Percentiles rank a stretch among this genome's conserved stretches.
These are phyloP conservation scores for Sugiyamaella grinbergsii DNA, from an alignment of 1,139 yeast genomes.

Conservation along the genomic window DNA sequence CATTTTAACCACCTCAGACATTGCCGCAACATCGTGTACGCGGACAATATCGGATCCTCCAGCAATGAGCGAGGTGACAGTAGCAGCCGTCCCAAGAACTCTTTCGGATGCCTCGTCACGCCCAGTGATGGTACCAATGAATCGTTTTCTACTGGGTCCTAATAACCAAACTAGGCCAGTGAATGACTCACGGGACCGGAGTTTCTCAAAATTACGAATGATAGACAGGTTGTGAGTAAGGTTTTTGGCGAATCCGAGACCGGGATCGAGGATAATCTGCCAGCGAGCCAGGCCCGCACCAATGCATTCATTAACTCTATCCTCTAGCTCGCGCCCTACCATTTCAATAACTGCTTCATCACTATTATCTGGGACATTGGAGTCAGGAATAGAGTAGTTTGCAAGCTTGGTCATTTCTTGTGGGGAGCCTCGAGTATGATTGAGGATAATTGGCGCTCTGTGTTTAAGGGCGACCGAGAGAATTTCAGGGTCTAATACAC, in stretches of 20 bases:
- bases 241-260: conserved; percentile 89
- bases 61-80: conserved; percentile 72
- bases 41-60: conserved; percentile 80
- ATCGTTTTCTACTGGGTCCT: conserved; percentile 87
- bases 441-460: conserved; percentile 72
- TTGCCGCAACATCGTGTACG: conserved; percentile 80
- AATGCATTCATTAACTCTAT: conserved; percentile 59
- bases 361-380: conserved; percentile 32
- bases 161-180: conserved; percentile 63
- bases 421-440: conserved; percentile 85
- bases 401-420: conserved; percentile 67
- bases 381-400: conserved; percentile 51
- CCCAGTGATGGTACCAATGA: conserved; percentile 71
- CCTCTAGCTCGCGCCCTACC: conserved; percentile 67
- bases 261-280: conserved; percentile 94
- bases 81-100: conserved; percentile 74
- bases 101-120: conserved; percentile 55
- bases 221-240: conserved; percentile 66
- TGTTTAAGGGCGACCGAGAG: conserved; percentile 65
- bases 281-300: conserved; percentile 72
- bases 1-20: conserved; percentile 61
- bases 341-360: conserved; percentile 47
- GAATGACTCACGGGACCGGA: conserved; percentile 43
- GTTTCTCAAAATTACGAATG: conserved; percentile 52
- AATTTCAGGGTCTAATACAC: conserved; percentile 65